phyloP scores from a whole-genome alignment of 495 filamentous ascomycete genomes.

The Podospora conica region DNA sequence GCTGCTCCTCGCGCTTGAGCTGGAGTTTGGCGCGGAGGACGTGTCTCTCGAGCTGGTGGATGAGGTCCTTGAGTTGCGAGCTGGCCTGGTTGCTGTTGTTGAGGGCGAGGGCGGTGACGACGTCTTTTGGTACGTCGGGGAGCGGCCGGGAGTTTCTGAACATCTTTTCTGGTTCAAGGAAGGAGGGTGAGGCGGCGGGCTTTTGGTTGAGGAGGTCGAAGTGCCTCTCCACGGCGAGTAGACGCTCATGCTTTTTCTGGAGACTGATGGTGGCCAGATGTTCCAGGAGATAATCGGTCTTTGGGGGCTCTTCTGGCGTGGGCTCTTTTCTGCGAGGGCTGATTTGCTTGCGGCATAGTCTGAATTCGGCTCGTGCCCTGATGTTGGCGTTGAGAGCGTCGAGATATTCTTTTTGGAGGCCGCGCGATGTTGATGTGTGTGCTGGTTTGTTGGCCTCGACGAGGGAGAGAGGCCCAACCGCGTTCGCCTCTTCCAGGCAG shows the following conservation, averaged over 20 bases:
- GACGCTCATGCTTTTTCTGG: constrained; percentile 48
- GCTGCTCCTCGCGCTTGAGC: constrained; percentile 55
- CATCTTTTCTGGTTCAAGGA: constrained; percentile 41
- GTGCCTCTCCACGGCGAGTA: constrained; percentile 43
- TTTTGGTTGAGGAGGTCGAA: constrained; percentile 47
- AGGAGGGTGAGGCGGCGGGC: constrained; percentile 44
- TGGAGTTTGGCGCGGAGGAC: constrained; percentile 57
- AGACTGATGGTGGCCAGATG: constrained; percentile 46
- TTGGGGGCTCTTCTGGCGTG: background rate
- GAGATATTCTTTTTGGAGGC: constrained; percentile 47
- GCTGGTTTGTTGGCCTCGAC: constrained; percentile 24
- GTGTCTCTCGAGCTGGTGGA: constrained; percentile 58
- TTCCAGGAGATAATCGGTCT: constrained; percentile 35
- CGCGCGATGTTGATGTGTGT: constrained; percentile 21
- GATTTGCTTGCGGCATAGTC: constrained; percentile 24
- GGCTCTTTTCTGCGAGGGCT: background rate
- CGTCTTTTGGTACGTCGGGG: constrained; percentile 43
- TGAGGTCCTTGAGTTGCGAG: constrained; percentile 41
- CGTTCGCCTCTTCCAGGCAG: constrained; percentile 24
- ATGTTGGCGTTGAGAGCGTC: constrained; percentile 54
- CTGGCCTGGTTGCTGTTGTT: constrained; percentile 25
- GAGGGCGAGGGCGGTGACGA: constrained; percentile 37
- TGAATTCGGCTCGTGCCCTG: constrained; percentile 45
- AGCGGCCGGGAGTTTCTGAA: constrained; percentile 37
- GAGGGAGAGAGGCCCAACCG: constrained; percentile 34